phyloP scores from a whole-genome alignment of 306 rosid genomes.

The Mimosa bimucronata region DNA sequence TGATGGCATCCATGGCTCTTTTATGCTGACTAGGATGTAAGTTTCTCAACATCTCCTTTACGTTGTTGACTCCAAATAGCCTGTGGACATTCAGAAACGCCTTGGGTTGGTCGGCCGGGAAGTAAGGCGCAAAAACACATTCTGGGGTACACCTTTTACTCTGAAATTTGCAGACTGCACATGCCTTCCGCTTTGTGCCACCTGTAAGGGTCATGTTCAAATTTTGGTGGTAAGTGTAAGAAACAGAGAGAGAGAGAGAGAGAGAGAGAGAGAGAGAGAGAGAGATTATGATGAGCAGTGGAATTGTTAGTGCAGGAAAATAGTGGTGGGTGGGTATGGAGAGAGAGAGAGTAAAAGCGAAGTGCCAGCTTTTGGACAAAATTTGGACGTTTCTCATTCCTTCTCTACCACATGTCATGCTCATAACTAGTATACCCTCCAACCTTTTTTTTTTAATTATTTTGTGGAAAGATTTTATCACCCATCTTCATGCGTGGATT shows the following conservation, averaged over 20 bases:
- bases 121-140: conserved; percentile 70
- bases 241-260: too few species aligned
- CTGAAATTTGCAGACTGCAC: conserved; percentile 78
- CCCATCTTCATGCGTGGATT: too few species aligned
- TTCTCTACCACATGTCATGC: too few species aligned
- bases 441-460: too few species aligned
- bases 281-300: too few species aligned
- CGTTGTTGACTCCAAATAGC: conserved; percentile 74
- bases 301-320: too few species aligned
- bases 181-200: conserved; percentile 70
- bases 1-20: conserved; percentile 69
- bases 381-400: conserved; percentile 39
- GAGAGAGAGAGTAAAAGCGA: too few species aligned
- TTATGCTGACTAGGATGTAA: conserved; percentile 52
- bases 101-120: conserved; percentile 78
- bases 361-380: too few species aligned
- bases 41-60: conserved; percentile 50
- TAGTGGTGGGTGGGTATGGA: too few species aligned
- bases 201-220: conserved; percentile 76
- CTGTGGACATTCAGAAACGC: conserved; percentile 67
- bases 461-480: too few species aligned
- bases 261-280: too few species aligned
- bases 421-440: not conserved
- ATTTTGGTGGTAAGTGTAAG: too few species aligned
- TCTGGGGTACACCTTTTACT: conserved; percentile 71